Evolutionary conservation across 2,329 filamentous ascomycete genomes (phyloP).

Genomic region (Calonectria ilicicola): DNA sequence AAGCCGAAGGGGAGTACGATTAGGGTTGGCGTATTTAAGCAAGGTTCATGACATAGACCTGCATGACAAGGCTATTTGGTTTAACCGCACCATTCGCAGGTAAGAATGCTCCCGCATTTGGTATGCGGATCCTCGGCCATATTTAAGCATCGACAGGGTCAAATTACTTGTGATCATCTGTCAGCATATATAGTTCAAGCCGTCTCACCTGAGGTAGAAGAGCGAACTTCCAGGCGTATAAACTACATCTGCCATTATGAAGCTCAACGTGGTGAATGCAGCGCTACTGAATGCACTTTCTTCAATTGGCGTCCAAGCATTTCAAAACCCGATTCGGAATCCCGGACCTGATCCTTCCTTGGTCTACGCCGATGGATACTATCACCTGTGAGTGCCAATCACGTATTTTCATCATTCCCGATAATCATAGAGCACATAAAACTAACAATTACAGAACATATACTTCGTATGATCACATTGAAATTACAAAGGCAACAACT

Average conservation of each 20-base stretch:
- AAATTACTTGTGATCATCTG: background rate
- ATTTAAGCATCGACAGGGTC: no score
- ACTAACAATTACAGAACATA: background rate
- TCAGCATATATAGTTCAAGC: background rate
- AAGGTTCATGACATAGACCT: background rate
- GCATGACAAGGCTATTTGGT: background rate
- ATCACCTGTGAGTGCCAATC: background rate
- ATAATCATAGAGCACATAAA: background rate
- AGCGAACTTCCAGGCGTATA: no score
- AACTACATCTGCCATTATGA: background rate
- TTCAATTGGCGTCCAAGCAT: background rate
- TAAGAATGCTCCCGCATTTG: background rate
- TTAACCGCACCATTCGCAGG: background rate
- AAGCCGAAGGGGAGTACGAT: background rate
- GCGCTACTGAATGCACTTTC: background rate
- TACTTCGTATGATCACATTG: background rate
- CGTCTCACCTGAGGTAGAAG: background rate
- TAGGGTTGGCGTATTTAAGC: background rate
- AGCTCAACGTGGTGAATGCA: background rate
- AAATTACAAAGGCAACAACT: background rate
- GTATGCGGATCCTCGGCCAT: background rate
- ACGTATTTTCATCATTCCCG: background rate
- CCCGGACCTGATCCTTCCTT: background rate
- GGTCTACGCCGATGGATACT: slow-evolving; percentile 1
- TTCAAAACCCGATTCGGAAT: background rate